Base-by-base conservation (phyloP, 192 early-diverging fungal genomes). In the Dimargaris cristalligena region DNA sequence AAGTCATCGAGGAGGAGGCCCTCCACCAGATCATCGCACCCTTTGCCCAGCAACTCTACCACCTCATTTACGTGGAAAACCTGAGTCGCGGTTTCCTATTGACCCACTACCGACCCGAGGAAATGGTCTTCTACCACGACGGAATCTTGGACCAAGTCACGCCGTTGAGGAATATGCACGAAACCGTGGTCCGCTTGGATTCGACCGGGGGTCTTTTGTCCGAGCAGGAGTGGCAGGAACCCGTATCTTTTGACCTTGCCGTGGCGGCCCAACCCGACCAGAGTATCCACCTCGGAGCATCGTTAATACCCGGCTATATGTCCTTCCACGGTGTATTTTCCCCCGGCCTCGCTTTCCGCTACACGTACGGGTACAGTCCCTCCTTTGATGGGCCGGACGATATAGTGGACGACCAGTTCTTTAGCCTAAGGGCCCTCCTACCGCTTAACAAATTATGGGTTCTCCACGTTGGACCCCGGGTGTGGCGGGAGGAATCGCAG, bases 291-390 rank as follows among this genome's bases (percentile, higher is more conserved):
- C 8, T 41, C 38, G 38, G 38, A 6, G 8, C 38, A n/a, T n/a
- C n/a, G n/a, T n/a, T n/a, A n/a, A n/a, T n/a, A n/a, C n/a, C 38
- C 23, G 54, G 31, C 54, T 56, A 33, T 33, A 34, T 33, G 29
- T 1, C 54, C 30, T 56, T 33, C 29, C 23, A 56, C 23, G 29
- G 23, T 31, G 16, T 34, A 23, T 29, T 20, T 1, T 13, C 28
- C 54, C 54, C 54, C 23, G 54, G 54, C 9, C 23, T 56, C 32
- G 28, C 31, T 18, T 56, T 56, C 32, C 28, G 20, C 30, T 29
- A 56, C 32, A 13, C 16, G 32, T 20, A 16, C 54, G 34, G 54
- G 16, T 41, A 41, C 38, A 10, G 8, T 16, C 6, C 38, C 38
- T 10, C 38, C 38, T 16, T 10, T 6, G 16, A 6, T 16, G 38